Evolutionary conservation across 140 eudicot species (phyloP), one percentile per base, ranked within the genome.

Genomic region (Stevia rebaudiana): DNA sequence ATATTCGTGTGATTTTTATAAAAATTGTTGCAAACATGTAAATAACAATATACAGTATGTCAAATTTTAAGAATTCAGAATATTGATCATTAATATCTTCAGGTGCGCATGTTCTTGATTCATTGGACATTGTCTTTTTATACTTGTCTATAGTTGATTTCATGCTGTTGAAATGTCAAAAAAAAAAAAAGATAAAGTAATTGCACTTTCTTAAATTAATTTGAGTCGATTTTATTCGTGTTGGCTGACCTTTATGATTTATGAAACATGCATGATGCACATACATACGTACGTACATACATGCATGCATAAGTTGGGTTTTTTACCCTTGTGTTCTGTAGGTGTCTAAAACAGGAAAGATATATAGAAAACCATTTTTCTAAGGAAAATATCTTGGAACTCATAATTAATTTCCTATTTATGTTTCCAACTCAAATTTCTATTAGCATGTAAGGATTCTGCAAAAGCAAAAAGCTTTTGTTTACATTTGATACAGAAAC

Each of bases 21-120:
- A 52, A 23, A 5, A 24, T 23, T 52, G 37, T 23, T 52, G 18
- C 59, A 52, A 52, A 23, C n/a, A n/a, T n/a, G n/a, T 15, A 51
- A 44, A 16, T 6, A 42, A 42, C 33, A 28, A 15, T 16, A 44
- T 13, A 44, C 16, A 44, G 1, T 22, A 51, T 41, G n/a, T n/a
- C n/a, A n/a, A n/a, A n/a, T n/a, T n/a, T n/a, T n/a, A n/a, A n/a
- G n/a, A n/a, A n/a, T n/a, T n/a, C n/a, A n/a, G n/a, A n/a, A n/a
- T n/a, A n/a, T 52, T 85, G 90, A 61, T 84, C 75, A 74, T 88
- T 82, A 70, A 76, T 71, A 79, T 85, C 90, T 33, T 86, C 85
- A 73, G 80, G 55, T 15, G 90, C 56, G 75, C 44, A 70, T 2
- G 76, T 74, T 24, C 19, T 67, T 43, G 82, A 44, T 64, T 80